A percentile compares a stretch with the other conserved stretches of the same genome.
These are phyloP conservation scores for Rosa multiflora DNA, from an alignment of 306 rosid species.

Conservation along the genomic window DNA sequence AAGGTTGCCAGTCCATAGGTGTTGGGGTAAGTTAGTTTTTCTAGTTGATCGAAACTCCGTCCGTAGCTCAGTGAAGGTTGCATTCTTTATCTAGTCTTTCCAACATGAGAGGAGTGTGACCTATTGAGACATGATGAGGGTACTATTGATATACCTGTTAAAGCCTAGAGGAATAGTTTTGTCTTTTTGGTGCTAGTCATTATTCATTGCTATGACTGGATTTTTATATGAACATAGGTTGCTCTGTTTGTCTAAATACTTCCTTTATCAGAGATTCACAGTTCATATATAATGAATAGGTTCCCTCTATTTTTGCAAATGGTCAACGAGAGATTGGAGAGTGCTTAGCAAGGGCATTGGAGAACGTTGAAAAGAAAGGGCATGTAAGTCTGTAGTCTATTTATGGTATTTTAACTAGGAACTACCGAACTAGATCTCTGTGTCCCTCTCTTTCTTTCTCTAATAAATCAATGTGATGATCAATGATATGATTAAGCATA, in stretches of 20 bases:
- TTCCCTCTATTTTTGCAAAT: constrained; percentile 90
- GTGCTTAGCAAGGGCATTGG: constrained; percentile 85
- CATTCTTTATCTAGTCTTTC: not conserved
- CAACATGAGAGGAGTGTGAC: not conserved
- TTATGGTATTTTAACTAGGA: not conserved
- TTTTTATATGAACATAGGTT: not conserved
- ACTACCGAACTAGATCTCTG: not conserved
- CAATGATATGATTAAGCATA: not conserved
- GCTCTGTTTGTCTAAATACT: not conserved
- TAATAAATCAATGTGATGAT: not conserved
- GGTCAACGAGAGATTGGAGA: constrained; percentile 88
- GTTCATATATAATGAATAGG: constrained; percentile 41
- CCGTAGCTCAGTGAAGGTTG: not conserved
- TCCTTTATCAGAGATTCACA: not conserved
- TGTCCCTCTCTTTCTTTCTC: not conserved
- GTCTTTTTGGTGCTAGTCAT: not conserved
- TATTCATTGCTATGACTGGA: not conserved
- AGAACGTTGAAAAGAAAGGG: constrained; percentile 92
- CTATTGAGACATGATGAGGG: constrained; percentile 10
- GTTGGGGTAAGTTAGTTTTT: constrained; percentile 48
- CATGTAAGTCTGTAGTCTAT: not conserved
- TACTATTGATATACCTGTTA: not conserved
- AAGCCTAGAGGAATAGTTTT: not conserved
- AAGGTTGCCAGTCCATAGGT: constrained; percentile 87
- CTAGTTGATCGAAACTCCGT: not conserved